A percentile compares a stretch with the other conserved stretches of the same genome.
Conservation (phyloP, 225 moss, liverwort and hornwort genomes). For the Polytrichum formosum region DNA sequence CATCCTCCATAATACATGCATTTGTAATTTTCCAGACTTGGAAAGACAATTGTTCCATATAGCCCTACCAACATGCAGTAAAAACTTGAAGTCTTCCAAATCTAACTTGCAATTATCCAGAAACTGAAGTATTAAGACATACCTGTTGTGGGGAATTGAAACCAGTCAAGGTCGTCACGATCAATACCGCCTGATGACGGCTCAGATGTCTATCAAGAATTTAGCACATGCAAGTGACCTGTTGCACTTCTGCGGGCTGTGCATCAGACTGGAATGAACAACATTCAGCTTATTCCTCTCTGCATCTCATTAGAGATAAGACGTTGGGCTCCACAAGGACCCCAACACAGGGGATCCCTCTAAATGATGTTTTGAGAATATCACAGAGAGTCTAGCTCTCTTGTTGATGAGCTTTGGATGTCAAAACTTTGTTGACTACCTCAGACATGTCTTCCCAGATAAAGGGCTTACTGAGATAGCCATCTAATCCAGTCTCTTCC, state of each 20-base stretch:
- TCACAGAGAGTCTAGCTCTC: conserved; percentile 4
- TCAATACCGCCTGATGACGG: too few relatives aligned
- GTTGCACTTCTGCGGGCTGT: background rate
- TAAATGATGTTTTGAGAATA: background rate
- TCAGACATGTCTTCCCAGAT: conserved; percentile 80
- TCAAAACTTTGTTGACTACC: conserved; percentile 67
- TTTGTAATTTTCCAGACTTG: too few relatives aligned
- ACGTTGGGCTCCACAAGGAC: background rate
- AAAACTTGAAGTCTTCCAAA: too few relatives aligned
- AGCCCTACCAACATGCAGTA: too few relatives aligned
- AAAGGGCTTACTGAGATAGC: conserved; percentile 90
- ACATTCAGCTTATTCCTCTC: background rate
- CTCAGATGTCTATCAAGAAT: too few relatives aligned
- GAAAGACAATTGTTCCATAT: too few relatives aligned
- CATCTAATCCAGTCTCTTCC: conserved; percentile 89
- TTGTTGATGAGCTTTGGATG: conserved; percentile 22
- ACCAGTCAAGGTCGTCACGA: too few relatives aligned
- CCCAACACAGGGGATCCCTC: background rate
- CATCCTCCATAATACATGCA: too few relatives aligned
- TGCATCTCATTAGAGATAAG: background rate
- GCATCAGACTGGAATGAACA: background rate
- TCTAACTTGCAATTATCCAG: too few relatives aligned
- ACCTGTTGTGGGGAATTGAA: too few relatives aligned
- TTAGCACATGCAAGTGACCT: too few relatives aligned
- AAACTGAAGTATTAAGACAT: too few relatives aligned